Evolutionary conservation across 2,329 filamentous ascomycete genomes (phyloP).

Genomic region (Teratosphaeria viscida): DNA sequence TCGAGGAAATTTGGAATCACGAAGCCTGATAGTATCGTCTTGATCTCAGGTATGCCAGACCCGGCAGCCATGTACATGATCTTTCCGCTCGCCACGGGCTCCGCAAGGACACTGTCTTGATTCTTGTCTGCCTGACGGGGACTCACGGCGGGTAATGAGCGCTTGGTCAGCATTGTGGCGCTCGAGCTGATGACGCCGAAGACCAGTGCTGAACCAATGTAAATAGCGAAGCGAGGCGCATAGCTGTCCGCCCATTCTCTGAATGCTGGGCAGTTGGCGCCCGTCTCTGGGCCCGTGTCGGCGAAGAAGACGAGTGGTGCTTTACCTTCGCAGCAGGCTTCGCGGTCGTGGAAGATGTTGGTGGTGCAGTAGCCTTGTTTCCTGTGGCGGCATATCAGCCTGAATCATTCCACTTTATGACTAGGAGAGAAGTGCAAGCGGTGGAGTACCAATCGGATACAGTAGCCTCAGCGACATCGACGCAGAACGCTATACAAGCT

Average conservation of each 20-base stretch:
- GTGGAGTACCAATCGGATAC: constrained; percentile 25
- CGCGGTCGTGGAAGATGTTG: constrained; percentile 37
- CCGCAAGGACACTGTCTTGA: constrained; percentile 8
- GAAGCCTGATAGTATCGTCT: constrained; percentile 51
- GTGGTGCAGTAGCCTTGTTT: constrained; percentile 46
- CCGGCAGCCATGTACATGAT: constrained; percentile 50
- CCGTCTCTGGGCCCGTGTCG: constrained; percentile 14
- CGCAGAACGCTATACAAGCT: constrained; percentile 45
- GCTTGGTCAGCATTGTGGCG: constrained; percentile 41
- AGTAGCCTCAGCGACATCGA: constrained; percentile 46
- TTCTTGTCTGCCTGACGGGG: constrained; percentile 24
- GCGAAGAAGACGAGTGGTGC: constrained; percentile 18
- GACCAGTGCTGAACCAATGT: constrained; percentile 38
- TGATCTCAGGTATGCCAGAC: constrained; percentile 52
- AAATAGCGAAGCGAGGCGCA: constrained; percentile 35
- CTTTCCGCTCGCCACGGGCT: constrained; percentile 31
- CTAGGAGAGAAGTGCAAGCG: background rate
- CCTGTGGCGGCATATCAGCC: constrained; percentile 28
- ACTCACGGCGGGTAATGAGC: constrained; percentile 36
- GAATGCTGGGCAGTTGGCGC: constrained; percentile 31
- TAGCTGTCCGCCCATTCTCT: constrained; percentile 35
- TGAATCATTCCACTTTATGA: background rate
- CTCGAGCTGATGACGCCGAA: constrained; percentile 42
- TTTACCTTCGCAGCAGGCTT: constrained; percentile 38
- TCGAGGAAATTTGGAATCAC: constrained; percentile 48